Evolutionary conservation across 1,139 yeast species (phyloP).

Genomic region (Kodamaea arcana): DNA sequence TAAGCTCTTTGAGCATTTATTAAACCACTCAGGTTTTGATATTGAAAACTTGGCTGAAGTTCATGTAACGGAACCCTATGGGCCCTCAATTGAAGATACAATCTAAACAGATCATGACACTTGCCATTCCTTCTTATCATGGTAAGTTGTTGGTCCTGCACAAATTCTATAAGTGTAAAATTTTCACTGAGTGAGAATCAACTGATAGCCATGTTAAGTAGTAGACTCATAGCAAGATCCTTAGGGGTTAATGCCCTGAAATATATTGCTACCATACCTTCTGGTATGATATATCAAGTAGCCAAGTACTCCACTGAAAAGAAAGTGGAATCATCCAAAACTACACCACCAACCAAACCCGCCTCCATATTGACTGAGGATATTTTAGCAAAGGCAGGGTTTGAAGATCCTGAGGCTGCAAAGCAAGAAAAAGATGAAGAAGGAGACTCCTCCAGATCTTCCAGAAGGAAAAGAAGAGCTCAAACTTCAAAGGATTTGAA

Average conservation of each 20-base stretch:
- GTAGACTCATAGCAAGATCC: conserved; percentile 1
- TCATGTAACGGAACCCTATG: no score
- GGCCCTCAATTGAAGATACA: no score
- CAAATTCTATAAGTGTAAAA: neutral
- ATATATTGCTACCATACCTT: neutral
- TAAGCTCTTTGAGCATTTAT: no score
- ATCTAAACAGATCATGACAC: no score
- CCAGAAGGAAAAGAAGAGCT: conserved; percentile 48
- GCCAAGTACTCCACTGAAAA: conserved; percentile 22
- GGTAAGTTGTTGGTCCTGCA: neutral
- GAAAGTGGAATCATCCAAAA: conserved; percentile 17
- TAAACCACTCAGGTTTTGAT: no score
- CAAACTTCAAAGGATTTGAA: conserved; percentile 60
- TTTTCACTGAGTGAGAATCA: no score
- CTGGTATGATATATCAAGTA: no score
- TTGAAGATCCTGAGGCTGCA: conserved; percentile 40
- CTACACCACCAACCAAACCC: conserved; percentile 35
- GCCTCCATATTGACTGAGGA: conserved; percentile 75
- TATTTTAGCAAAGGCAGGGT: conserved; percentile 77
- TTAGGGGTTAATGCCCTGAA: neutral
- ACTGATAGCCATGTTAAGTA: conserved; percentile 1
- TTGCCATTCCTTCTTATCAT: no score
- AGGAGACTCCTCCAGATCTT: conserved; percentile 9
- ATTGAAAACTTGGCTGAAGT: no score
- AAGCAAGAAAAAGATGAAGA: conserved; percentile 5